Conservation (phyloP, 2,329 filamentous ascomycete genomes). For the Graphium sp. region DNA sequence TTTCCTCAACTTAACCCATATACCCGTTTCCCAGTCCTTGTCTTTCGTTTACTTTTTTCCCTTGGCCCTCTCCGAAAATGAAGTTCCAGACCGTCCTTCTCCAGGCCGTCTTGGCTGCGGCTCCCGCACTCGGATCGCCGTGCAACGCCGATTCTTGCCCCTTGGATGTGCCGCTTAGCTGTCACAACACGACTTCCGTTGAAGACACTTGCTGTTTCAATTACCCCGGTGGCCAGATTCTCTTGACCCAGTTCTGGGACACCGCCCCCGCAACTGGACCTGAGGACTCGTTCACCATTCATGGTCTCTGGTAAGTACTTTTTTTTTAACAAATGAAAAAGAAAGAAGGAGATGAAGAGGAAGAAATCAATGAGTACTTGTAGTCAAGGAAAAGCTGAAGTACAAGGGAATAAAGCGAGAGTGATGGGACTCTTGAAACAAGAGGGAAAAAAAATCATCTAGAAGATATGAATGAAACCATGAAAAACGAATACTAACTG, state of each 20-base stretch:
- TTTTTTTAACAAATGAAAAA: no score
- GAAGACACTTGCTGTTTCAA: slow-evolving; percentile 60
- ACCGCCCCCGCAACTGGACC: slow-evolving; percentile 47
- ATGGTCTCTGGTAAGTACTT: slow-evolving; percentile 37
- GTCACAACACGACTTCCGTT: slow-evolving; percentile 43
- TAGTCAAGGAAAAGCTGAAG: no score
- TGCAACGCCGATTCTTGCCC: slow-evolving; percentile 10
- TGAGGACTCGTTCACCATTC: slow-evolving; percentile 55
- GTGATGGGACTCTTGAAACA: no score
- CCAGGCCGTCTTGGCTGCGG: slow-evolving; percentile 7
- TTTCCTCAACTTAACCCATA: no score
- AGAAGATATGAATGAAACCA: background rate
- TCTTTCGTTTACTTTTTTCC: no score
- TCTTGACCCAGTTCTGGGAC: slow-evolving; percentile 70
- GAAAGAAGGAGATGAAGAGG: no score
- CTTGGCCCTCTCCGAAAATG: no score
- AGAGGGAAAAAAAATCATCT: no score
- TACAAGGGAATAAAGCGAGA: no score
- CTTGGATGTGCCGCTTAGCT: slow-evolving; percentile 33
- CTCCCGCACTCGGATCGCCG: slow-evolving; percentile 2
- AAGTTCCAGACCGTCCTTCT: slow-evolving; percentile 1
- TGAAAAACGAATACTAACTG: background rate
- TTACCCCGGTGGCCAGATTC: slow-evolving; percentile 50
- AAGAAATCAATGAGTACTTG: no score
- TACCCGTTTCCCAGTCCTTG: no score